phyloP scores from a whole-genome alignment of 106 monocot species.

The Allium cepa region DNA sequence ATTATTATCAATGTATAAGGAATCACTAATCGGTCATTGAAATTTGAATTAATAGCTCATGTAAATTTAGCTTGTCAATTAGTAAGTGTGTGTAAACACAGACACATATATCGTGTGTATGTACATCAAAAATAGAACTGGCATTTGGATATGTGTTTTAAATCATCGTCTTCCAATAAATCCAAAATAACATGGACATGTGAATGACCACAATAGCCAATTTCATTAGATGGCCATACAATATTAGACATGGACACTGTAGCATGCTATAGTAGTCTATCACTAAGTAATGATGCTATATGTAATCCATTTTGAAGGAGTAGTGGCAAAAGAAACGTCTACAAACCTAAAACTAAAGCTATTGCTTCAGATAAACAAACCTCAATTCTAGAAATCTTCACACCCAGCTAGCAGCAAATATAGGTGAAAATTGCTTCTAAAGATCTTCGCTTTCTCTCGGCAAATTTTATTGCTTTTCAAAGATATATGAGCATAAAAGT shows the following conservation, averaged over 20 bases:
- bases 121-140: no score
- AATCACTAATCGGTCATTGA: no score
- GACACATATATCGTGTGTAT: no score
- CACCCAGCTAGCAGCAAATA: slow-evolving; percentile 14
- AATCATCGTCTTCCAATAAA: no score
- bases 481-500: slow-evolving; percentile 39
- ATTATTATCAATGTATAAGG: no score
- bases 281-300: slow-evolving; percentile 30
- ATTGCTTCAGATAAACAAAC: slow-evolving; percentile 10
- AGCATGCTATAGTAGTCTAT: slow-evolving; percentile 36
- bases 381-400: slow-evolving; percentile 62
- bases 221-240: slow-evolving; percentile 54
- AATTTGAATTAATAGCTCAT: no score
- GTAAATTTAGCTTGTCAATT: no score
- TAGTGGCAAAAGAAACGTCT: background rate
- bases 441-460: slow-evolving; percentile 57
- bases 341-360: no score
- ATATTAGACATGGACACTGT: slow-evolving; percentile 76
- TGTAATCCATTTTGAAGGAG: slow-evolving; percentile 5
- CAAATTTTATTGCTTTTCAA: slow-evolving; percentile 32
- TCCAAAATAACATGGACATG: slow-evolving; percentile 18
- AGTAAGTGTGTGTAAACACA: no score
- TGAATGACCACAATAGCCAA: slow-evolving; percentile 58
- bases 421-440: slow-evolving; percentile 49
- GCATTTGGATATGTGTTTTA: no score